A percentile compares a stretch with the other conserved stretches of the same genome.
These are phyloP conservation scores for Helicocarpus griseus DNA, from an alignment of 2,329 filamentous ascomycete genomes.

Conservation along the genomic window DNA sequence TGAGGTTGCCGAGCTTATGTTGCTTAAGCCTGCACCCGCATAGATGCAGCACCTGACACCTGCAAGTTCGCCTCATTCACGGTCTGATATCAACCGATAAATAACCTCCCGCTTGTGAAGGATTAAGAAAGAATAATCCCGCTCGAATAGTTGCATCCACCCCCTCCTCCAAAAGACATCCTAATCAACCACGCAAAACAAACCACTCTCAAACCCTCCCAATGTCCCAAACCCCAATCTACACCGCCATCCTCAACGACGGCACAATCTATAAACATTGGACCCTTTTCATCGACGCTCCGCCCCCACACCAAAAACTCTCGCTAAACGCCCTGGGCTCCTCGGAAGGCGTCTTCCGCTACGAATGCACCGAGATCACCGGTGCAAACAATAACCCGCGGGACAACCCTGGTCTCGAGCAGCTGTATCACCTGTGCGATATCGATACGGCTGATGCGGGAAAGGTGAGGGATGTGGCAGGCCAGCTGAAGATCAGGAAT, in stretches of 20 bases:
- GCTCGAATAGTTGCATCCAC: too few relatives aligned
- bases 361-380: not conserved
- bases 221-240: too few relatives aligned
- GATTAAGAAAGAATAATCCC: too few relatives aligned
- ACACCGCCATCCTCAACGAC: conserved; percentile 1
- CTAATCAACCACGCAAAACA: too few relatives aligned
- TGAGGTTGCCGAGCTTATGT: too few relatives aligned
- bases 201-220: too few relatives aligned
- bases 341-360: not conserved
- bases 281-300: conserved; percentile 2
- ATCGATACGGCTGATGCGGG: not conserved
- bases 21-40: too few relatives aligned
- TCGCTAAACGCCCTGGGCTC: not conserved
- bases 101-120: too few relatives aligned
- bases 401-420: not conserved
- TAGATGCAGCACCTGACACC: too few relatives aligned
- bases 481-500: conserved; percentile 12
- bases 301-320: not conserved
- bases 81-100: too few relatives aligned
- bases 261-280: conserved; percentile 3
- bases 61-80: too few relatives aligned
- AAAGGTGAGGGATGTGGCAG: conserved; percentile 8
- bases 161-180: too few relatives aligned
- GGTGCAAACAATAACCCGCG: not conserved
- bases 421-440: not conserved